Evolutionary conservation across 345 rosid genomes (phyloP).

Genomic region (Boechera divaricarpa): DNA sequence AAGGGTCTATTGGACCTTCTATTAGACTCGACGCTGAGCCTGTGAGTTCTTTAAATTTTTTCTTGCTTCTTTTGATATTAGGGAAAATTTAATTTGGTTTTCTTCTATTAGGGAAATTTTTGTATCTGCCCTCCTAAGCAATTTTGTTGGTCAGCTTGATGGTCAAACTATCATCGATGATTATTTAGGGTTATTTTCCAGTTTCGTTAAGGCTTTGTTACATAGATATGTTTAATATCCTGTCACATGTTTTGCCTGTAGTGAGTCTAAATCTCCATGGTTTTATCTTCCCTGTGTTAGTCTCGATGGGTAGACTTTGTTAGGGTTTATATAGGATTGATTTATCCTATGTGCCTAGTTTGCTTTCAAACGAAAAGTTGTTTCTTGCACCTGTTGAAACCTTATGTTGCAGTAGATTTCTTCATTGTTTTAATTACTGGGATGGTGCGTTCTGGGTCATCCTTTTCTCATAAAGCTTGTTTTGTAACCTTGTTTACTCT

Average conservation of each 20-base stretch:
- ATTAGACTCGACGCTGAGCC: conserved; percentile 84
- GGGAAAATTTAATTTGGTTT: not conserved
- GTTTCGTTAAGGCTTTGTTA: not conserved
- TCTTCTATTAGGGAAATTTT: not conserved
- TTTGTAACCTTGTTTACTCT: not conserved
- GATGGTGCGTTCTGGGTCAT: not conserved
- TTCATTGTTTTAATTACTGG: not conserved
- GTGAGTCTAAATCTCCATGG: too few species aligned
- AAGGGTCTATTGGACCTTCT: conserved; percentile 75
- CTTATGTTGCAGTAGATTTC: not conserved
- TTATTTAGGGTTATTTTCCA: conserved; percentile 11
- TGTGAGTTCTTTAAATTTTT: conserved; percentile 54
- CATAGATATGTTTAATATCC: conserved; percentile 3
- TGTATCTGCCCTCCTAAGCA: not conserved
- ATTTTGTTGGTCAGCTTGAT: conserved; percentile 1
- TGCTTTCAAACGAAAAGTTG: not conserved
- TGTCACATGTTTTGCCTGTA: not conserved
- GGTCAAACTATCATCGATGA: not conserved
- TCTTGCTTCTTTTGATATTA: not conserved
- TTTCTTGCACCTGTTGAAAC: conserved; percentile 5
- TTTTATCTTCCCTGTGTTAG: not conserved
- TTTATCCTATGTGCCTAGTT: conserved; percentile 3
- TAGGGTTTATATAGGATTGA: not conserved
- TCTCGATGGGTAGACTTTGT: not conserved
- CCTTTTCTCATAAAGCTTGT: not conserved